Base-by-base conservation (phyloP, 495 filamentous ascomycete species). In the Daldinia vernicosa region DNA sequence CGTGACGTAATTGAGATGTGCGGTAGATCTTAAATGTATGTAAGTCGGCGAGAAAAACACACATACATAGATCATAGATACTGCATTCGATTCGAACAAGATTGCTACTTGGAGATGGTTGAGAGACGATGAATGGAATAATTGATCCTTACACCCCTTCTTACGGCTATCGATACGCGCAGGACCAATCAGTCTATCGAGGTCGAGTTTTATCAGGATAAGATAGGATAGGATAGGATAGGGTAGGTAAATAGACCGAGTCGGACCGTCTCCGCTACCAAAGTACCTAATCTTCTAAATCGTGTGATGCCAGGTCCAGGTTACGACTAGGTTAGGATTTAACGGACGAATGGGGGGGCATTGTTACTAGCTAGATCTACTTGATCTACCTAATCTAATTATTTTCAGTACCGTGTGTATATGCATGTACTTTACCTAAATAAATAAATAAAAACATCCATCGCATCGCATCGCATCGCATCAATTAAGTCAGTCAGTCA, bases 191-290 rank as follows among this genome's bases (percentile, higher is more conserved):
- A 63, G 30, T n/a, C 40, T 14, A 12, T 12, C 4, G 7, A 40
- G 17, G 8, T 39, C 52, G 32, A 26, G 52, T 12, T 39, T 52
- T 24, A 35, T 33, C 32, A 28, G 30, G 24, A 40, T 24, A 27
- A n/a, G n/a, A n/a, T n/a, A 28, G 30, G 24, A 40, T 24, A 28
- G 30, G 24, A 40, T 24, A n/a, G n/a, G n/a, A 1, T 27, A 27
- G 1, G 26, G 26, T 27, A 35, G 33, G 33, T 35, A 54, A 54
- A 59, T 62, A 63, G 61, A 66, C 70, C 70, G 70, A 73, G 52
- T 73, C 70, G 70, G 70, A 69, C 70, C 70, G 65, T 73, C 70
- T 72, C 45, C 63, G 62, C 40, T 68, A 28, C 58, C 54, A 39
- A 55, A 52, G 40, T 51, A 33, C 39, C 17, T n/a, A n/a, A n/a